These are phyloP conservation scores for Thermothielavioides terrestris DNA, from an alignment of 495 filamentous ascomycete species.

Conservation along the genomic window DNA sequence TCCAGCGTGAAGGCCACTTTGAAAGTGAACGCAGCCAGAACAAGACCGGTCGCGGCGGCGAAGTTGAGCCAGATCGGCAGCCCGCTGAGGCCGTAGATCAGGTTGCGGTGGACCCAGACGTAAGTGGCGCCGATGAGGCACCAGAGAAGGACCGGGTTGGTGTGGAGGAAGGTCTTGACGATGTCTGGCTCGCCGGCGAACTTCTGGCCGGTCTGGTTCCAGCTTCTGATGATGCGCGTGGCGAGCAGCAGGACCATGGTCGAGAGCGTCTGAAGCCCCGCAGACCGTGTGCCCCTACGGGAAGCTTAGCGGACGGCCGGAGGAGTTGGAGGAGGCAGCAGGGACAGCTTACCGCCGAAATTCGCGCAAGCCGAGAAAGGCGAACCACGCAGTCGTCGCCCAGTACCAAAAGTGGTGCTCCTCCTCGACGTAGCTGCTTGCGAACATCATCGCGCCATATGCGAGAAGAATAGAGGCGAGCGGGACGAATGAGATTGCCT, in stretches of 20 bases:
- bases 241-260: slow-evolving; percentile 30
- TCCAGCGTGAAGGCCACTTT: slow-evolving; percentile 73
- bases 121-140: slow-evolving; percentile 63
- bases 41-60: slow-evolving; percentile 28
- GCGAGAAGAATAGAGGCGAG: slow-evolving; percentile 38
- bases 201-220: slow-evolving; percentile 98
- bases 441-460: slow-evolving; percentile 90
- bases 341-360: slow-evolving; percentile 14
- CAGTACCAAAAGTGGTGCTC: slow-evolving; percentile 99
- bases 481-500: slow-evolving; percentile 13
- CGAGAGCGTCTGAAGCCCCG: slow-evolving; percentile 6
- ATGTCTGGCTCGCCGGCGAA: slow-evolving; percentile 83
- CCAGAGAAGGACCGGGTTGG: slow-evolving; percentile 62
- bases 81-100: slow-evolving; percentile 28
- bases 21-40: slow-evolving; percentile 61
- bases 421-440: slow-evolving; percentile 94
- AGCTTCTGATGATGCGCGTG: slow-evolving; percentile 60
- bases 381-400: slow-evolving; percentile 68
- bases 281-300: slow-evolving; percentile 8
- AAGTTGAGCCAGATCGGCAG: slow-evolving; percentile 23
- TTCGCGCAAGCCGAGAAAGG: slow-evolving; percentile 51
- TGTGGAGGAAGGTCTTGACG: slow-evolving; percentile 54
- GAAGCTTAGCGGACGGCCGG: slow-evolving; percentile 6
- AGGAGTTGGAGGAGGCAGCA: background rate
- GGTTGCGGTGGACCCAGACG: slow-evolving; percentile 28